Evolutionary conservation across 495 filamentous ascomycete species (phyloP), one percentile per base, ranked within the genome.

Genomic region (Tuber umbilicatum): DNA sequence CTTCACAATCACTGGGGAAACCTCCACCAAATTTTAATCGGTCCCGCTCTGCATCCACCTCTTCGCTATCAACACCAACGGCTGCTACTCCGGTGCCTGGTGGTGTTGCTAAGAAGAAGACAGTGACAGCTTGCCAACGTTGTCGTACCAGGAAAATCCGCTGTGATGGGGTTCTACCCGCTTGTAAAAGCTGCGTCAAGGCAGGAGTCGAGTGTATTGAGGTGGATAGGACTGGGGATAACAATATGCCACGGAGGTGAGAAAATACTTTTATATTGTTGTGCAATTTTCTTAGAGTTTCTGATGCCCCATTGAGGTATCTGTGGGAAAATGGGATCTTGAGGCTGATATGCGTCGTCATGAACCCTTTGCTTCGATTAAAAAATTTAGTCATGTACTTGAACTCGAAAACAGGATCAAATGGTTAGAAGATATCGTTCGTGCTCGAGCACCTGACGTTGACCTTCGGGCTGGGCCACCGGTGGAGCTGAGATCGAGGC

Each of bases 91-190:
- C 77, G 71, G 68, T 72, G 38, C 27, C 77, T 4, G 72, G 45
- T 43, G 71, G 68, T 7, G 16, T 64, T 37, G 60, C 40, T 40
- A 82, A 82, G 47, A 82, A 81, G 74, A 82, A 82, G 64, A 79
- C 80, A 19, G 81, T 82, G 39, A 82, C 81, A 23, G 81, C 81
- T 73, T 82, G 81, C 43, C 81, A 82, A 43, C 78, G 81, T 68
- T 82, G 81, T 69, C 78, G 81, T 23, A 82, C 81, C 16, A 80
- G 81, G 71, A 82, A 82, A 39, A 82, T 82, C 55, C 76, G 81
- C 35, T 82, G 81, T 67, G 81, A 82, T 71, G 81, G 81, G 31
- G 78, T 42, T 39, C 73, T 82, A 5, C 81, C 81, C 31, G 77
- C 80, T 21, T 82, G 81, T 74, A 74, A 76, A 71, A 80, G 78